Evolutionary conservation across 2,329 filamentous ascomycete genomes (phyloP).

Genomic region (Fusarium burgessii): DNA sequence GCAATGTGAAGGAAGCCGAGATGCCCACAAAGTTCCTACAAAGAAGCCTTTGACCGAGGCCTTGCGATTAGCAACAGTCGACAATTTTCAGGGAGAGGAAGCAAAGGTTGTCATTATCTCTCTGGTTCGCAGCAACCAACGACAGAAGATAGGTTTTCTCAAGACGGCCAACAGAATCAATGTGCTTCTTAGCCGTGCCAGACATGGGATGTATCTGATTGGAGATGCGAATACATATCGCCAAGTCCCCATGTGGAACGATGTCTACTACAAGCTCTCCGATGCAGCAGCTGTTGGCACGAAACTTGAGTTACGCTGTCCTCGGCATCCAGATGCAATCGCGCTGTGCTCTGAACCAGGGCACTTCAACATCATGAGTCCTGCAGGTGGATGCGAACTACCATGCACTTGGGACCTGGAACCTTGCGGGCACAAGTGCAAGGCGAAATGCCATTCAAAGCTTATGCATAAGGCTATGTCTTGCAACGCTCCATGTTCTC

Average conservation of each 20-base stretch:
- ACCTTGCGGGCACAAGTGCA: constrained; percentile 60
- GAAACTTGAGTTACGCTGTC: constrained; percentile 66
- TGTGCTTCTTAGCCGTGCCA: constrained; percentile 73
- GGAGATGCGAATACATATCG: constrained; percentile 70
- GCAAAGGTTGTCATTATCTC: constrained; percentile 77
- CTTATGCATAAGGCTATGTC: constrained; percentile 58
- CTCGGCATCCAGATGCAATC: constrained; percentile 66
- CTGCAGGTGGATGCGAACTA: constrained; percentile 70
- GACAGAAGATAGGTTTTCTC: constrained; percentile 72
- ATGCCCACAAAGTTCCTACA: too few relatives aligned
- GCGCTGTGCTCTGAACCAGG: constrained; percentile 55
- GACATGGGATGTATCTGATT: constrained; percentile 77
- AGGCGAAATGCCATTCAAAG: constrained; percentile 59
- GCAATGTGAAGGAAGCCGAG: too few relatives aligned
- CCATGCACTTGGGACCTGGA: constrained; percentile 60
- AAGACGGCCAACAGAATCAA: constrained; percentile 75
- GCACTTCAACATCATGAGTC: constrained; percentile 66
- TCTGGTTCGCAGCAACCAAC: constrained; percentile 75
- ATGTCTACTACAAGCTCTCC: constrained; percentile 20
- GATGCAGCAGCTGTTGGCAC: constrained; percentile 58
- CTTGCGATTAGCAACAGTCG: constrained; percentile 72
- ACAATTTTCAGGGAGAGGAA: constrained; percentile 85
- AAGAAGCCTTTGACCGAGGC: constrained; percentile 29
- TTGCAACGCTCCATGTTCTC: constrained; percentile 59
- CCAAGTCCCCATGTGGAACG: constrained; percentile 66